These are phyloP conservation scores for Schizophyllum commune DNA, from an alignment of 1,284 basidiomycete species.

Conservation along the genomic window DNA sequence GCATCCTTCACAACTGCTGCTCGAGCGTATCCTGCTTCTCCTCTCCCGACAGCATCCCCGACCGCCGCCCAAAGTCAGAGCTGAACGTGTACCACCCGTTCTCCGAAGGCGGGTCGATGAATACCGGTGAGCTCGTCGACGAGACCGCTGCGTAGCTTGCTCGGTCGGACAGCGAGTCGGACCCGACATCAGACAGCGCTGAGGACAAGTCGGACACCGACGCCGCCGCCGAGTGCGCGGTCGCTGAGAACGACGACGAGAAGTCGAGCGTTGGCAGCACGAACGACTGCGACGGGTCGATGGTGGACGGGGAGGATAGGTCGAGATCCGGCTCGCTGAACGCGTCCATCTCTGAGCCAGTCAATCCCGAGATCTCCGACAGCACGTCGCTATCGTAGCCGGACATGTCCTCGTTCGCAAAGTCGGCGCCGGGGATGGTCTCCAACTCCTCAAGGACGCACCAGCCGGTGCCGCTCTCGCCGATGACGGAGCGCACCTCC, in stretches of 20 bases:
- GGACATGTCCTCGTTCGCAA: constrained; percentile 10
- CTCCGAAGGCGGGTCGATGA: constrained; percentile 14
- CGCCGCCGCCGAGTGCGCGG: constrained; percentile 10
- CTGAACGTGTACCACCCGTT: constrained; percentile 25
- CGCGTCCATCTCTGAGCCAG: constrained; percentile 20
- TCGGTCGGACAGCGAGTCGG: constrained; percentile 5
- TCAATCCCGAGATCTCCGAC: constrained; percentile 18
- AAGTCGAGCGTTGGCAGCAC: constrained; percentile 66
- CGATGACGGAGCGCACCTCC: constrained; percentile 56
- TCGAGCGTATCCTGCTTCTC: no score
- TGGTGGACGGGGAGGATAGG: constrained; percentile 2
- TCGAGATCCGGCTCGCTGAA: constrained; percentile 14
- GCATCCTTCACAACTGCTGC: no score
- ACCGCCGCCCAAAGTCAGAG: constrained; percentile 11
- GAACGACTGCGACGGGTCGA: constrained; percentile 49
- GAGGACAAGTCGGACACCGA: constrained; percentile 7
- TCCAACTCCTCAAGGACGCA: constrained; percentile 56
- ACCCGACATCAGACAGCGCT: constrained; percentile 9
- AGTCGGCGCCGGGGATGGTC: constrained; percentile 9
- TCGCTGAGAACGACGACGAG: constrained; percentile 29
- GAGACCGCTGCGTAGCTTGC: constrained; percentile 3
- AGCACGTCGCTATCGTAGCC: constrained; percentile 24
- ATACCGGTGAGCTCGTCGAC: neutral
- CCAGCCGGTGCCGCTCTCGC: constrained; percentile 64
- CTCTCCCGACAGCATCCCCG: neutral